Evolutionary conservation across 495 filamentous ascomycete species (phyloP).

Genomic region (Hypoxylon subgilvum): DNA sequence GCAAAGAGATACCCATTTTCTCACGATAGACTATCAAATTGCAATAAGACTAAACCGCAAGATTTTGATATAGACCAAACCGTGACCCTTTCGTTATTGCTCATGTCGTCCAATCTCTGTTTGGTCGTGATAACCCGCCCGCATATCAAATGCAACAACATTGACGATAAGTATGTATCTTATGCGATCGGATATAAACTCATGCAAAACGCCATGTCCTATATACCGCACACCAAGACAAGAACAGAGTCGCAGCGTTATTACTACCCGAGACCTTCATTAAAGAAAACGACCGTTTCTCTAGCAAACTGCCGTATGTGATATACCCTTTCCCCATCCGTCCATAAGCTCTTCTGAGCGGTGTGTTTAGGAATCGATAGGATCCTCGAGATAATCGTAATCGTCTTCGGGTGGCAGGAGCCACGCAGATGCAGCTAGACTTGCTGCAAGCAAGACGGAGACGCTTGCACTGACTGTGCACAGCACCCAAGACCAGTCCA

Average conservation of each 20-base stretch:
- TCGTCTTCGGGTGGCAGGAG: constrained; percentile 80
- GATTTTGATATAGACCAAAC: constrained; percentile 9
- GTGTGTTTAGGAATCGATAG: constrained; percentile 38
- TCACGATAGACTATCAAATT: constrained; percentile 9
- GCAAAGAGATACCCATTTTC: constrained; percentile 29
- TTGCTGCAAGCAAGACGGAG: constrained; percentile 64
- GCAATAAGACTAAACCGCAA: constrained; percentile 9
- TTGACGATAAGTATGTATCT: constrained; percentile 20
- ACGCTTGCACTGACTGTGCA: constrained; percentile 76
- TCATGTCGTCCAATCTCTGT: constrained; percentile 2
- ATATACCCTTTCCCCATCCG: too few relatives aligned
- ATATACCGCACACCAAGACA: constrained; percentile 25
- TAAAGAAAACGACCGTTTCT: constrained; percentile 2
- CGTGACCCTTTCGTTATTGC: constrained; percentile 8
- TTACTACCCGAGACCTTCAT: constrained; percentile 13
- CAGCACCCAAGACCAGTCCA: constrained; percentile 78
- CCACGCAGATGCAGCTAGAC: constrained; percentile 66
- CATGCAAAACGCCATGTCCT: constrained; percentile 31
- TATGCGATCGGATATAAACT: constrained; percentile 19
- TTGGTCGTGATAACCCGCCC: constrained; percentile 11
- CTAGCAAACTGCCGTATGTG: not conserved
- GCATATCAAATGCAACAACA: constrained; percentile 23
- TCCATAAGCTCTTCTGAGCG: too few relatives aligned
- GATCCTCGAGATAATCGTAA: constrained; percentile 68
- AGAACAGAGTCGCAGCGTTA: not conserved